Percentiles rank a stretch among this genome's conserved stretches.
These are phyloP conservation scores for Capsicum chinense DNA, from an alignment of 257 asterid species.

Conservation along the genomic window DNA sequence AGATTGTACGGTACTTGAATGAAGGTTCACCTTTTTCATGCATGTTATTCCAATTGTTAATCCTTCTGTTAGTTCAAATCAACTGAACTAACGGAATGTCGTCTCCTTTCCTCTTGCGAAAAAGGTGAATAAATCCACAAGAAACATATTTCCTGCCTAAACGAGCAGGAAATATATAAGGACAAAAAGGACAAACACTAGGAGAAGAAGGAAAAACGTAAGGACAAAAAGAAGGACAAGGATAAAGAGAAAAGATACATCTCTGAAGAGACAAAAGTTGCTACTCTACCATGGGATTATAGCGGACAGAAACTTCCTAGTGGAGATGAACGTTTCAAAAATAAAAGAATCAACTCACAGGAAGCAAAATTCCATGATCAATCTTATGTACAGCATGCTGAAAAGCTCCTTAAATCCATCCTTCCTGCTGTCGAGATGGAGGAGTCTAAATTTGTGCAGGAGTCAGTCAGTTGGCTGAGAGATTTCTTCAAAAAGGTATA, in stretches of 20 bases:
- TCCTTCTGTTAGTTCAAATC: too few relatives aligned
- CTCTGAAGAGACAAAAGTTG: conserved; percentile 59
- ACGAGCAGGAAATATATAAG: conserved; percentile 19
- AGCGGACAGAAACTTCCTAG: conserved; percentile 43
- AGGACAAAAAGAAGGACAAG: conserved; percentile 42
- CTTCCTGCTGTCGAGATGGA: conserved; percentile 38
- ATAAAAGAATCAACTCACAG: conserved; percentile 33
- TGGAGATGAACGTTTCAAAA: neutral
- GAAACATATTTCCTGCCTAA: too few relatives aligned
- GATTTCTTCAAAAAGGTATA: conserved; percentile 42
- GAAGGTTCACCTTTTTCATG: too few relatives aligned
- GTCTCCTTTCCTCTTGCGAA: too few relatives aligned
- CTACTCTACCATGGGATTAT: conserved; percentile 45
- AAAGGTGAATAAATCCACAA: too few relatives aligned
- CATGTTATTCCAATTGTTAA: too few relatives aligned
- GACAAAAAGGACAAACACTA: conserved; percentile 46
- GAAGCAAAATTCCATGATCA: conserved; percentile 41
- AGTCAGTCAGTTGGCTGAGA: conserved; percentile 48
- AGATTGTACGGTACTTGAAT: too few relatives aligned
- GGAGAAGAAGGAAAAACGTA: conserved; percentile 61
- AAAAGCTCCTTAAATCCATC: conserved; percentile 41
- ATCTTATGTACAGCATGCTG: conserved; percentile 55
- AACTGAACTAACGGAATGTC: too few relatives aligned
- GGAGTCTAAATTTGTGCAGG: conserved; percentile 57
- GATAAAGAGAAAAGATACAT: conserved; percentile 57